phyloP scores from a whole-genome alignment of 2,329 filamentous ascomycete genomes.

The Fusarium luffae region DNA sequence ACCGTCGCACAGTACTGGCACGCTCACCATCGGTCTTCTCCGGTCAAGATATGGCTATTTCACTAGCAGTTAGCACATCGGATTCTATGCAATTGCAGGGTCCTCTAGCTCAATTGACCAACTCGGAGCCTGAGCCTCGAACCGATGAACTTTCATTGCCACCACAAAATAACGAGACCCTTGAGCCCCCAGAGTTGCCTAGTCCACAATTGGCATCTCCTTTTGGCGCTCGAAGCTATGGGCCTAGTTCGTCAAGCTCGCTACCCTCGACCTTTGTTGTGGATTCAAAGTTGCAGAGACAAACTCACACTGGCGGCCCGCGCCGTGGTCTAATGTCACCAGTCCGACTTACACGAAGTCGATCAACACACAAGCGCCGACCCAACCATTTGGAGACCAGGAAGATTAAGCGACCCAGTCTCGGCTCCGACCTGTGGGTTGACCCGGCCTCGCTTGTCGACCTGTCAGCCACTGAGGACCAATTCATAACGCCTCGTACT shows the following conservation, averaged over 20 bases:
- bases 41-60: slow-evolving; percentile 71
- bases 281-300: slow-evolving; percentile 51
- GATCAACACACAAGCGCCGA: slow-evolving; percentile 66
- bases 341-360: slow-evolving; percentile 61
- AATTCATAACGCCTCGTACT: slow-evolving; percentile 51
- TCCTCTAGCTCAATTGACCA: slow-evolving; percentile 69
- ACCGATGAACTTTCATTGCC: slow-evolving; percentile 39
- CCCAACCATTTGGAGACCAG: slow-evolving; percentile 63
- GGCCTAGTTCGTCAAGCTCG: slow-evolving; percentile 67
- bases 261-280: slow-evolving; percentile 54
- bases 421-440: slow-evolving; percentile 65
- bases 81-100: slow-evolving; percentile 73
- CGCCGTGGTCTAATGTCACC: slow-evolving; percentile 65
- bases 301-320: slow-evolving; percentile 62
- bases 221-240: slow-evolving; percentile 69
- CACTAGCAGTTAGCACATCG: slow-evolving; percentile 70
- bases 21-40: slow-evolving; percentile 64
- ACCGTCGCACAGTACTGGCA: slow-evolving; percentile 60
- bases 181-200: slow-evolving; percentile 41
- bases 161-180: slow-evolving; percentile 33
- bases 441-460: slow-evolving; percentile 53
- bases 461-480: slow-evolving; percentile 38
- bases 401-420: slow-evolving; percentile 62
- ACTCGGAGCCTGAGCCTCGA: slow-evolving; percentile 49
- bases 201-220: slow-evolving; percentile 63